These are phyloP conservation scores for Kandelia obovata DNA, from an alignment of 345 rosid genomes.

Conservation along the genomic window DNA sequence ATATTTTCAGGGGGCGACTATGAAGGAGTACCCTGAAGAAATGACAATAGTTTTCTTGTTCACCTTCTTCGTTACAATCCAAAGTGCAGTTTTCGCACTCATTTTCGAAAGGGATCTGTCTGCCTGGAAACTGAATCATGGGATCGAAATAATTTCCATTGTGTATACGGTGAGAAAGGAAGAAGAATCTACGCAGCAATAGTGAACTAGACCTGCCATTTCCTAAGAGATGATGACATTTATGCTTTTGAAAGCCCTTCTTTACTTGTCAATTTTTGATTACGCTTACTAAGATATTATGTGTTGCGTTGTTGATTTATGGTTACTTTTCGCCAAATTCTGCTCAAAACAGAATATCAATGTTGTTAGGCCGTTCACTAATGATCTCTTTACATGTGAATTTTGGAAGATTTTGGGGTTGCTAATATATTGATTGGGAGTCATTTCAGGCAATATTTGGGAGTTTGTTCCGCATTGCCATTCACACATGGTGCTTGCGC, in stretches of 20 bases:
- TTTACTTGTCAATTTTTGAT: too few species aligned
- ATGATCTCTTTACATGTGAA: too few species aligned
- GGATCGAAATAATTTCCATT: conserved; percentile 31
- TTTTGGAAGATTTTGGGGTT: neutral
- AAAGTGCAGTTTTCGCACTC: conserved; percentile 17
- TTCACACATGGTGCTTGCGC: conserved; percentile 40
- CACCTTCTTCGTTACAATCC: conserved; percentile 22
- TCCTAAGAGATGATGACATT: too few species aligned
- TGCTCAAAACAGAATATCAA: too few species aligned
- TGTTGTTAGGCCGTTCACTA: too few species aligned
- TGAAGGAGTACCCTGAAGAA: conserved; percentile 28
- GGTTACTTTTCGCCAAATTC: too few species aligned
- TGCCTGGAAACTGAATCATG: conserved; percentile 34
- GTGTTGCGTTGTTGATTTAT: too few species aligned
- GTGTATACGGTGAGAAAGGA: conserved; percentile 30
- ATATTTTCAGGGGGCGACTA: conserved; percentile 17
- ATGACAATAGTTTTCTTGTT: conserved; percentile 34
- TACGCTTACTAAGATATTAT: too few species aligned
- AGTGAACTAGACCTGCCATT: too few species aligned
- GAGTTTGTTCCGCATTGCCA: conserved; percentile 29
- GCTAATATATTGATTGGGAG: neutral
- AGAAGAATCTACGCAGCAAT: neutral
- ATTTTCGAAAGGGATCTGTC: conserved; percentile 15
- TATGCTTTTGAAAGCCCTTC: too few species aligned
- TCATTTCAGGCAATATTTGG: conserved; percentile 33